Percentiles rank a stretch among this genome's conserved stretches.
These are phyloP conservation scores for Alternaria ethzedia DNA, from an alignment of 2,329 filamentous ascomycete species.

Conservation along the genomic window DNA sequence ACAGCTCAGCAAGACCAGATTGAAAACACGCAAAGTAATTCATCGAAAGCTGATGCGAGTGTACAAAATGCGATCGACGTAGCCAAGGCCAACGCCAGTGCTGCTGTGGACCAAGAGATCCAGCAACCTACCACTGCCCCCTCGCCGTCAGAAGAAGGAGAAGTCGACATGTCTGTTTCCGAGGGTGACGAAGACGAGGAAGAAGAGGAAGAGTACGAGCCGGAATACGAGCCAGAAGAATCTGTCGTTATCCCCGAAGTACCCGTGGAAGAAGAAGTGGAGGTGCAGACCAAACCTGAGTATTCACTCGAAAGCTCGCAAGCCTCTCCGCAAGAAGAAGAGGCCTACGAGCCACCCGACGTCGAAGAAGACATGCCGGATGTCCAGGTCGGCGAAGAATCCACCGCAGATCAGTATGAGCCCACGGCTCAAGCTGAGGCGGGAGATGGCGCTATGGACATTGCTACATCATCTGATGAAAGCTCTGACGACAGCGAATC, in stretches of 20 bases:
- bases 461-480: slow-evolving; percentile 37
- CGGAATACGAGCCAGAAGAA: slow-evolving; percentile 41
- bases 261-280: slow-evolving; percentile 7
- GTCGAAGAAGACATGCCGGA: slow-evolving; percentile 28
- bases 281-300: slow-evolving; percentile 2
- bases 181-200: slow-evolving; percentile 33
- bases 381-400: background rate
- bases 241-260: slow-evolving; percentile 3
- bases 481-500: slow-evolving; percentile 31
- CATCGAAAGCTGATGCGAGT: background rate
- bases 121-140: background rate
- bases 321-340: slow-evolving; percentile 35
- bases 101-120: slow-evolving; percentile 4
- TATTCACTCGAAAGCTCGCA: slow-evolving; percentile 19
- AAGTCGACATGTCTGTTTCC: slow-evolving; percentile 45
- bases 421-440: slow-evolving; percentile 19
- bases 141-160: slow-evolving; percentile 41
- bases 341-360: slow-evolving; percentile 43
- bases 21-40: background rate
- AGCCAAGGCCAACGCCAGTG: background rate
- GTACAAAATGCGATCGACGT: background rate
- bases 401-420: background rate
- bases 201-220: slow-evolving; percentile 27
- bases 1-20: slow-evolving; percentile 36
- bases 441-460: slow-evolving; percentile 46